phyloP scores from a whole-genome alignment of 352 stramenopile genomes.

The Pythium sp. region DNA sequence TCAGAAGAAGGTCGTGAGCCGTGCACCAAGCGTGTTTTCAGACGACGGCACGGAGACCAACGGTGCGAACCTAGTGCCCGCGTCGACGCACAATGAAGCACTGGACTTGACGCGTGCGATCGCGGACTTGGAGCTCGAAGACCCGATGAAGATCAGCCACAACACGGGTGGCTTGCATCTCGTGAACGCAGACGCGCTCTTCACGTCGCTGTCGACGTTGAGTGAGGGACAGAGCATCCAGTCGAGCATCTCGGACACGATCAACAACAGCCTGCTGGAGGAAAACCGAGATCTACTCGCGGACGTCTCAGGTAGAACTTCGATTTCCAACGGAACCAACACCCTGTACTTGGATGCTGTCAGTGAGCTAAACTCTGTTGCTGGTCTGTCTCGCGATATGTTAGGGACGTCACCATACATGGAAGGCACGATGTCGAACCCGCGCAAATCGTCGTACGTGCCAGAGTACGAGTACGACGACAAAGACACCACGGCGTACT shows the following conservation, averaged over 20 bases:
- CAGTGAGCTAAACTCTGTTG: constrained; percentile 14
- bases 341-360: constrained; percentile 33
- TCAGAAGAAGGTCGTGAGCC: constrained; percentile 42
- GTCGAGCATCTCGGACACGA: constrained; percentile 40
- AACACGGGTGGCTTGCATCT: constrained; percentile 28
- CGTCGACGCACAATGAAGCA: constrained; percentile 71
- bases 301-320: constrained; percentile 24
- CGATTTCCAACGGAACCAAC: constrained; percentile 21
- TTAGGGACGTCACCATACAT: constrained; percentile 15
- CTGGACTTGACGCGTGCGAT: constrained; percentile 79
- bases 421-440: constrained; percentile 2
- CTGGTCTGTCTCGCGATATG: constrained; percentile 14
- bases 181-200: constrained; percentile 37
- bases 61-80: constrained; percentile 58
- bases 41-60: constrained; percentile 28
- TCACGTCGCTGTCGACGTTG: constrained; percentile 51
- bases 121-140: constrained; percentile 80
- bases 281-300: constrained; percentile 6
- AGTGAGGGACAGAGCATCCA: constrained; percentile 53
- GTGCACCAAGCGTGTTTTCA: constrained; percentile 35
- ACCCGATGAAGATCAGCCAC: constrained; percentile 83
- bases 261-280: constrained; percentile 22
- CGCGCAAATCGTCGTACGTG: constrained; percentile 13
- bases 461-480: constrained; percentile 13
- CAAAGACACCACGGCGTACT: neutral